A percentile compares a stretch with the other conserved stretches of the same genome.
Evolutionary conservation across 768 basidiomycete genomes (phyloP).

Genomic region (Suillus lakei): DNA sequence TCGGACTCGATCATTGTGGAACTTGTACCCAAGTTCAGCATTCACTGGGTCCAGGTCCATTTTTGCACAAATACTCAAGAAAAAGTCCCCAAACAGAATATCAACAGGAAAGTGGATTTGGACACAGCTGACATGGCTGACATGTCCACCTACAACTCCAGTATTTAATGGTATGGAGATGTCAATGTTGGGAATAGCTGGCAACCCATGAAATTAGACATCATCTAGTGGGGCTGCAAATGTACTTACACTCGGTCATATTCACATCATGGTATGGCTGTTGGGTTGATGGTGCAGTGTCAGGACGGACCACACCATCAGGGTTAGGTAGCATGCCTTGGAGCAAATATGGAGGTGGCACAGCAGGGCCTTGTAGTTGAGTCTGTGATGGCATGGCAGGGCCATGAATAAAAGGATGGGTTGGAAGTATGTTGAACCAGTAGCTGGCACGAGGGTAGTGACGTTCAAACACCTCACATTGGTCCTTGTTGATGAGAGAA

Average conservation of each 20-base stretch:
- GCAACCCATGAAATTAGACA: no score
- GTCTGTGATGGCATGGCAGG: neutral
- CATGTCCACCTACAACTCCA: no score
- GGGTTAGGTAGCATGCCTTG: no score
- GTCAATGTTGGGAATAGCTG: no score
- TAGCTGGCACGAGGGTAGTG: neutral
- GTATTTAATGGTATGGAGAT: no score
- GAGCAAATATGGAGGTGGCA: no score
- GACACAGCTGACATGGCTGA: neutral
- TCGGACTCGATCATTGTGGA: neutral
- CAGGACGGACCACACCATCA: no score
- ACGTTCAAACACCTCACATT: neutral
- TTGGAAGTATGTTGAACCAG: neutral
- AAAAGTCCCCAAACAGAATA: neutral
- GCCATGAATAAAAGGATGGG: constrained; percentile 1
- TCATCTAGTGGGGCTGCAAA: no score
- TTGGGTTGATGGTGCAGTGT: neutral
- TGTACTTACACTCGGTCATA: neutral
- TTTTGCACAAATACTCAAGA: neutral
- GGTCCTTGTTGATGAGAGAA: neutral
- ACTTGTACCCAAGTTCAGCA: neutral
- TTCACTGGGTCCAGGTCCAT: neutral
- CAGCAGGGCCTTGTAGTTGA: no score
- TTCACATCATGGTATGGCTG: neutral
- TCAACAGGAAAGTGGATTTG: neutral